Conservation (phyloP, 202 grass and related monocot species). For the Setaria viridis region DNA sequence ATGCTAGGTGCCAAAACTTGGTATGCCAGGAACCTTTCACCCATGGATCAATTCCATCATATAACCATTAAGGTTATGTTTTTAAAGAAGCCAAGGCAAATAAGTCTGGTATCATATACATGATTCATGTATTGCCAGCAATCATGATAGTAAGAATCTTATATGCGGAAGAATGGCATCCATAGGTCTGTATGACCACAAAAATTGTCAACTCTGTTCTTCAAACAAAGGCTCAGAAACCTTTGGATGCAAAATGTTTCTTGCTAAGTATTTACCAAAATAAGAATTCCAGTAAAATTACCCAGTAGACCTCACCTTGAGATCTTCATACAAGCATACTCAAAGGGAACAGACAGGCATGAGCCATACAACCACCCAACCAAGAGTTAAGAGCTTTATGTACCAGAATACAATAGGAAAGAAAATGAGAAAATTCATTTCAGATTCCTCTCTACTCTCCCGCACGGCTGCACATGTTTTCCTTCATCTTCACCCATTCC, state of each 20-base stretch:
- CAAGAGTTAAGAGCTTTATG: not conserved
- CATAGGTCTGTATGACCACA: not conserved
- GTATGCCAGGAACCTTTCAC: not conserved
- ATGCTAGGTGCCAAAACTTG: not conserved
- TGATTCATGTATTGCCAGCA: not conserved
- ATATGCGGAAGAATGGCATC: not conserved
- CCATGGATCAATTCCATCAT: slow-evolving; percentile 1
- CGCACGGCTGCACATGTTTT: not conserved
- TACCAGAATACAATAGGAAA: not conserved
- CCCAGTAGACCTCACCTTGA: no score
- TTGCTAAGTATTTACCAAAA: not conserved
- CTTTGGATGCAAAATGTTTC: not conserved
- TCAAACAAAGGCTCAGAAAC: not conserved
- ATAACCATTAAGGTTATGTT: not conserved
- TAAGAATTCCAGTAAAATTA: not conserved
- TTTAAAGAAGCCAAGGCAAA: not conserved
- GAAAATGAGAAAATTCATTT: not conserved
- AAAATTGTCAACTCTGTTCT: not conserved
- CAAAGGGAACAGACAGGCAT: not conserved
- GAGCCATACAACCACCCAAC: not conserved
- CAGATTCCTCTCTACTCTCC: not conserved
- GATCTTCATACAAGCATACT: no score
- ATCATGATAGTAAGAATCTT: slow-evolving; percentile 5
- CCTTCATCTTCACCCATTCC: not conserved
- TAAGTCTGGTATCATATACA: not conserved